Evolutionary conservation across 1,139 yeast genomes (phyloP).

Genomic region (Magnusiomyces fungicola): DNA sequence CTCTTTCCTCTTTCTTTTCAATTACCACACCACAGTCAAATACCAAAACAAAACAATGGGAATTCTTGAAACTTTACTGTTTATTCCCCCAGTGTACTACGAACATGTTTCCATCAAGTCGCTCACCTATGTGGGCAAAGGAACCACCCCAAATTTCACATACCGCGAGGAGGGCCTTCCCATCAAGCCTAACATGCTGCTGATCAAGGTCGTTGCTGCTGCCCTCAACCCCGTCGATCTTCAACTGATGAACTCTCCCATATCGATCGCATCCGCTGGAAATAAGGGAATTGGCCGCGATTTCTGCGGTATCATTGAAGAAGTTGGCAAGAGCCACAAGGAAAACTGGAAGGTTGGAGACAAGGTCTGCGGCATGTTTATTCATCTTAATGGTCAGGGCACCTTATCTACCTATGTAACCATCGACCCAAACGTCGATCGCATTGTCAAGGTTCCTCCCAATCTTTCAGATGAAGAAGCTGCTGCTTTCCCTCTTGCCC

Average conservation of each 20-base stretch:
- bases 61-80: constrained; percentile 12
- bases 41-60: background rate
- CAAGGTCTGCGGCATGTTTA: constrained; percentile 50
- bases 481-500: constrained; percentile 49
- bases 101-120: constrained; percentile 19
- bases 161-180: constrained; percentile 40
- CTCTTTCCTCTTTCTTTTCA: background rate
- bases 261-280: constrained; percentile 33
- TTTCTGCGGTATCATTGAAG: constrained; percentile 55
- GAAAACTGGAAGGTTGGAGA: constrained; percentile 49
- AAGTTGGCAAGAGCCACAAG: constrained; percentile 45
- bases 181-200: constrained; percentile 39
- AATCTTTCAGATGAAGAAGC: constrained; percentile 47
- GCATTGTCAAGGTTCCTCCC: constrained; percentile 43
- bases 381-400: constrained; percentile 41
- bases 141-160: constrained; percentile 25
- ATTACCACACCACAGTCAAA: no score
- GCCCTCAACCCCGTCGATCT: constrained; percentile 66
- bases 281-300: constrained; percentile 62
- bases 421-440: constrained; percentile 34
- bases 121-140: constrained; percentile 22
- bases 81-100: constrained; percentile 12
- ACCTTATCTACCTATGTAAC: constrained; percentile 46
- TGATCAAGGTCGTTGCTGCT: constrained; percentile 52
- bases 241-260: constrained; percentile 38